Evolutionary conservation across 1,284 basidiomycete species (phyloP).

Genomic region (Phylloporus sp.): DNA sequence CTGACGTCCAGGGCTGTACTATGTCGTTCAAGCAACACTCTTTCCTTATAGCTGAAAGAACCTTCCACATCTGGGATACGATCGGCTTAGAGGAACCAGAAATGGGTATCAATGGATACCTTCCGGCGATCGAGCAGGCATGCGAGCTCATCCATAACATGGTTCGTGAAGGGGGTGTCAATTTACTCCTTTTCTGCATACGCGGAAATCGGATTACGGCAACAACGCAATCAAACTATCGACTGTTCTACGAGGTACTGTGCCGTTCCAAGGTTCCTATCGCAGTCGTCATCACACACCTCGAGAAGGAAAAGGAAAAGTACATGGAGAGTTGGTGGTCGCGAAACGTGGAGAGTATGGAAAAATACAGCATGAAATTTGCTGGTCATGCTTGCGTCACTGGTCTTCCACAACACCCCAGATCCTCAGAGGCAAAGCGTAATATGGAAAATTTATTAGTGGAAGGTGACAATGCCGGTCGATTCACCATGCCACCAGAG

Average conservation of each 20-base stretch:
- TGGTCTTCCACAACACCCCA: conserved; percentile 20
- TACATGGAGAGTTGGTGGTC: conserved; percentile 40
- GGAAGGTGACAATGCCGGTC: conserved; percentile 14
- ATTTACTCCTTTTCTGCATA: conserved; percentile 43
- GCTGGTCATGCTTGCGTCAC: conserved; percentile 43
- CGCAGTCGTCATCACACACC: conserved; percentile 39
- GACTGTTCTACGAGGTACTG: conserved; percentile 38
- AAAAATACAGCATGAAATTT: conserved; percentile 29
- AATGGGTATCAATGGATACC: conserved; percentile 26
- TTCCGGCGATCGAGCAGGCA: conserved; percentile 37
- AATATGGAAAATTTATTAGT: conserved; percentile 19
- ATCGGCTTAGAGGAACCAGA: conserved; percentile 42
- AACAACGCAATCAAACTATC: conserved; percentile 39
- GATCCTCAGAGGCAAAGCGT: conserved; percentile 25
- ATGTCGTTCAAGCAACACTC: conserved; percentile 31
- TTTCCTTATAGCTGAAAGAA: conserved; percentile 18
- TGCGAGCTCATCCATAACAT: conserved; percentile 39
- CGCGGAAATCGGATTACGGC: conserved; percentile 37
- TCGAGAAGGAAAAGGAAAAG: conserved; percentile 38
- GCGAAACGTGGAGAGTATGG: conserved; percentile 23
- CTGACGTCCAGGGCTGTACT: conserved; percentile 21
- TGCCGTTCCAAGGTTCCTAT: conserved; percentile 39
- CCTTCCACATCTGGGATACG: conserved; percentile 39
- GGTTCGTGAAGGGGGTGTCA: conserved; percentile 33
- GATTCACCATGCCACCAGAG: conserved; percentile 29